Base-by-base conservation (phyloP, 139 green algal genomes). In the Nannochloris sp. region DNA sequence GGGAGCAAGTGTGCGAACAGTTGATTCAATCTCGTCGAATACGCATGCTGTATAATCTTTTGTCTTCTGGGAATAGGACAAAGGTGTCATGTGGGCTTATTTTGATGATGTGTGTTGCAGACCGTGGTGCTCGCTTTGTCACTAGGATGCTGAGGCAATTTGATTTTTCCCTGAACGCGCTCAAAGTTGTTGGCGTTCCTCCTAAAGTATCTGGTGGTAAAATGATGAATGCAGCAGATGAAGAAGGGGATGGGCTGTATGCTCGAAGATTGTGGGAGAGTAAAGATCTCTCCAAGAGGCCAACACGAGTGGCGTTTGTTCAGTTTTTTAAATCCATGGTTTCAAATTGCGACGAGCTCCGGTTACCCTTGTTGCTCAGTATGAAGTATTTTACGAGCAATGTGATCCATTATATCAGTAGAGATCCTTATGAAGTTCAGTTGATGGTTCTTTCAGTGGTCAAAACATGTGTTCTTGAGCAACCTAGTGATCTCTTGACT, bases 301-400 rank as follows among this genome's bases (percentile, higher is more conserved):
- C 82, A n/a, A 76, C 69, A 11, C 65, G 79, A 0, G 78, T 73
- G 0, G 44, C 83, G 31, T 86, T 85, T 29, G 49, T 84, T 30
- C 50, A 49, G 5, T 71, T 84, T n/a, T 74, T 65, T 9, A 67
- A 80, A 11, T 28, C 60, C 12, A 16, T 87, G 49, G 62, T 88
- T 55, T 49, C 46, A 13, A 13, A 36, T 0, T 74, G 66, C 20
- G 79, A 83, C 37, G 43, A 64, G 28, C 56, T 75, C 12, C 53
- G 72, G 33, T 30, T 68, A 45, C 45, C 72, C 48, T 50, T 61
- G 9, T 62, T 85, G 71, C 63, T 87, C 66, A 51, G 60, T 20
- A 28, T 53, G 46, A 53, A 53, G 20, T 23, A 20, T 53, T 20
- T 53, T 28, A 6, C n/a, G 5, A 23, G 17, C 9, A 28, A 53